A percentile compares a stretch with the other conserved stretches of the same genome.
Conservation (phyloP, 2,329 filamentous ascomycete genomes). For the Chaetomiaceae sp. region DNA sequence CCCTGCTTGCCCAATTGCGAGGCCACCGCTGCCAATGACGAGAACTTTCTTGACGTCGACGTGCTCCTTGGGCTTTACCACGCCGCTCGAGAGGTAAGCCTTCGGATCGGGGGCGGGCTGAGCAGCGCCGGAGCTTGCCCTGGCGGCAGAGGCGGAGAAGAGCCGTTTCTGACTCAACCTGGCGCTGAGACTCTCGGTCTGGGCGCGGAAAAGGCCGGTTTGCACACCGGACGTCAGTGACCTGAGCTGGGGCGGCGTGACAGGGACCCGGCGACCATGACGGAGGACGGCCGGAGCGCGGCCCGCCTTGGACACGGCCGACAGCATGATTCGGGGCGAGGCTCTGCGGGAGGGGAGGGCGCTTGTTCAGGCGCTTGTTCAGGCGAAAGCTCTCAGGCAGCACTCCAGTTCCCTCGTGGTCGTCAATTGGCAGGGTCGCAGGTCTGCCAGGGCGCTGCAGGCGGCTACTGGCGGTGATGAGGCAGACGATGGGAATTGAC, state of each 20-base stretch:
- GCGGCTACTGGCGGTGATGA: slow-evolving; percentile 1
- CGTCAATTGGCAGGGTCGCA: slow-evolving; percentile 20
- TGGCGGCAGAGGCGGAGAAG: slow-evolving; percentile 39
- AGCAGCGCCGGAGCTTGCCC: slow-evolving; percentile 38
- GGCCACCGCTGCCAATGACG: slow-evolving; percentile 90
- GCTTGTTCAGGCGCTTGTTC: slow-evolving; percentile 6
- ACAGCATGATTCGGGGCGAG: slow-evolving; percentile 24
- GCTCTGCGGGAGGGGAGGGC: slow-evolving; percentile 6
- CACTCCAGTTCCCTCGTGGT: slow-evolving; percentile 17
- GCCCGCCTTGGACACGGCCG: slow-evolving; percentile 41
- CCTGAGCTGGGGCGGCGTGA: slow-evolving; percentile 40
- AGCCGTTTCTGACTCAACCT: slow-evolving; percentile 40
- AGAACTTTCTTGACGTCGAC: slow-evolving; percentile 95
- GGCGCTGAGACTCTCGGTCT: slow-evolving; percentile 29
- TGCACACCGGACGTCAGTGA: slow-evolving; percentile 32
- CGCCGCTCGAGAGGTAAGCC: slow-evolving; percentile 84
- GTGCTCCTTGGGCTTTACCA: slow-evolving; percentile 69
- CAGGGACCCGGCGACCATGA: slow-evolving; percentile 45
- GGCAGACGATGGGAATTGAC: slow-evolving; percentile 14
- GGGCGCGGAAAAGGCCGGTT: slow-evolving; percentile 30
- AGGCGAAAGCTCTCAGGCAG: slow-evolving; percentile 10
- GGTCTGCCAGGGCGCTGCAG: slow-evolving; percentile 13
- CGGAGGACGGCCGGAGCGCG: slow-evolving; percentile 54
- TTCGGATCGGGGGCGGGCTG: slow-evolving; percentile 74
- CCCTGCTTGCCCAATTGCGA: slow-evolving; percentile 94